Conservation (phyloP, 345 rosid species). For the Reutealis trisperma region DNA sequence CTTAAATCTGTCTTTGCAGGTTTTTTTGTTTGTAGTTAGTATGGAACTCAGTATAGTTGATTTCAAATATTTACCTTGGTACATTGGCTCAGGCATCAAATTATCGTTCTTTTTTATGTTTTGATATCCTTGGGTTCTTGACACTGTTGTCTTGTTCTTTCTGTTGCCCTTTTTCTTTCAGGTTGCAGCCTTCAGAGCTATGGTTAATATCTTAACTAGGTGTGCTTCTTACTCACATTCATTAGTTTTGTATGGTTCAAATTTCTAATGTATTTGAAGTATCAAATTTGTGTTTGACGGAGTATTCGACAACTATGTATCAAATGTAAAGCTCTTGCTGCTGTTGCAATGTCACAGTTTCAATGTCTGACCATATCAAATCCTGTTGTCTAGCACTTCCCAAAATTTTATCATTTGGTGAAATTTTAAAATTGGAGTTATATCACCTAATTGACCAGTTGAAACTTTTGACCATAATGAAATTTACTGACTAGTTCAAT, state of each 20-base stretch:
- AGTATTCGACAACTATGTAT: too few relatives aligned
- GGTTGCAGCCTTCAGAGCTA: constrained; percentile 99
- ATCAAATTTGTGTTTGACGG: neutral
- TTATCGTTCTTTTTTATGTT: constrained; percentile 1
- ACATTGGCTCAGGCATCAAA: constrained; percentile 9
- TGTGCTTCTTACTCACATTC: constrained; percentile 28
- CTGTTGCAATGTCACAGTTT: too few relatives aligned
- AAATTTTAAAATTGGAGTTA: too few relatives aligned
- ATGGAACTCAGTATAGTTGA: neutral
- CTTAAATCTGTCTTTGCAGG: constrained; percentile 17
- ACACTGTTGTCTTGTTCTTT: constrained; percentile 29
- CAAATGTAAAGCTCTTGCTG: too few relatives aligned
- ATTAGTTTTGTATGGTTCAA: neutral
- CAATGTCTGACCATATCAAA: too few relatives aligned
- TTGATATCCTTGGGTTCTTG: constrained; percentile 1
- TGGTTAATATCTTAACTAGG: constrained; percentile 98
- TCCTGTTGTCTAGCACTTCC: neutral
- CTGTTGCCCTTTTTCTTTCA: constrained; percentile 37
- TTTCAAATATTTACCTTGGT: neutral
- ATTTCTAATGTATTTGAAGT: too few relatives aligned
- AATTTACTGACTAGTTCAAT: too few relatives aligned
- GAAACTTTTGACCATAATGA: too few relatives aligned
- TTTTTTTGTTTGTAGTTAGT: neutral
- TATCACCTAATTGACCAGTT: too few relatives aligned
- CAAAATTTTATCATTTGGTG: neutral